Base-by-base conservation (phyloP, 495 filamentous ascomycete species). In the Tuber calosporum region DNA sequence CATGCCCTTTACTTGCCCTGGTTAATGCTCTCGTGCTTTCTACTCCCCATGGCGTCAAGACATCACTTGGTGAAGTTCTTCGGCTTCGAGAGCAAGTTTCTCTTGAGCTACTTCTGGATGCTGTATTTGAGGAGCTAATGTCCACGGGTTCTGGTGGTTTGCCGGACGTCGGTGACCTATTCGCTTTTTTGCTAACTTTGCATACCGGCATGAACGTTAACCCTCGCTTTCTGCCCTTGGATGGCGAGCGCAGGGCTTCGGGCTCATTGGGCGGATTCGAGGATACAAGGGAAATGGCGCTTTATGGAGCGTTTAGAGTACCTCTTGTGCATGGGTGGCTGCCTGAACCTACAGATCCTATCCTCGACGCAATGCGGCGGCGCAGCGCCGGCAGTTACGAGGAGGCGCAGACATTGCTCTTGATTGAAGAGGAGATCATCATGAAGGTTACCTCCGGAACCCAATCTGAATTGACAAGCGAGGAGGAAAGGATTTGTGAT, bases 181-280 rank as follows among this genome's bases (percentile, higher is more conserved):
- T 96, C 80, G 84, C 86, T 26, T 98, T 99, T 81, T 86, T 99
- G 13, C 87, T 94, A 39, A 92, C 92, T 66, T 85, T 99, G 4
- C 93, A 97, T 81, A 97, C 94, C 1, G 95, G 95, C 48, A 96
- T 99, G 94, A 98, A 98, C 79, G 95, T 97, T 67, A 98, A 99
- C 79, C 95, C 95, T 48, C 90, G 91, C 26, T 92, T 96, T 72
- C 86, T 93, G 36, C 78, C 88, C 69, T 83, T 84, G 74, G 79
- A 84, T n/a, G 66, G 15, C n/a, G 83, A 84, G 42, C 42, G 70
- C 6, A 78, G 81, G 39, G 48, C 83, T 19, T 80, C 85, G 20
- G 82, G 83, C 71, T 83, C 81, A n/a, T 83, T 85, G 69, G 94
- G 93, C 0, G 88, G 87, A 2, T 99, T 98, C 81, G 89, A 94